Evolutionary conservation across 768 basidiomycete genomes (phyloP).

Genomic region (Kwoniella shandongensis): DNA sequence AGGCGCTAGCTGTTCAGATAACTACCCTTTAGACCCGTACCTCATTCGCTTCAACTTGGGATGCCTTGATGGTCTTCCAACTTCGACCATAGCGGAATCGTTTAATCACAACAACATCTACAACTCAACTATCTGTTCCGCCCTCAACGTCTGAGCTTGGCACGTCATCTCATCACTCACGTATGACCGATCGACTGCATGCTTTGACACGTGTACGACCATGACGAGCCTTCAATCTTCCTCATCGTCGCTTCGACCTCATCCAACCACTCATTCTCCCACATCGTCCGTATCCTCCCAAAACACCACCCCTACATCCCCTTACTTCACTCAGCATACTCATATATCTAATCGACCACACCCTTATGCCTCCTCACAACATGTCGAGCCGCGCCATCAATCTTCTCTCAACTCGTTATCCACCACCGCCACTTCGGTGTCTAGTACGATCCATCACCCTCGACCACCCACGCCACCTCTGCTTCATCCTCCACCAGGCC

Average conservation of each 20-base stretch:
- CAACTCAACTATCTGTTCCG: no score
- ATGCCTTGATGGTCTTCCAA: no score
- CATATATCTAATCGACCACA: conserved; percentile 9
- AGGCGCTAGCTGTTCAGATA: no score
- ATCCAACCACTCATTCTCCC: conserved; percentile 28
- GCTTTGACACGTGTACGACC: no score
- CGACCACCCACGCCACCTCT: conserved; percentile 42
- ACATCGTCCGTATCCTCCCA: conserved; percentile 41
- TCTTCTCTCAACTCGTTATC: conserved; percentile 19
- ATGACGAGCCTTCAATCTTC: not conserved
- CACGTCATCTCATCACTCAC: no score
- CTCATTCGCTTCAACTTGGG: no score
- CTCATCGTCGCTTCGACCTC: conserved; percentile 17
- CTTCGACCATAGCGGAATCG: no score
- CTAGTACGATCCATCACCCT: conserved; percentile 27
- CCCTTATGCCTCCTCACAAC: conserved; percentile 7
- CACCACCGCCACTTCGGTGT: conserved; percentile 21
- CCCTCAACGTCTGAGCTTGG: no score
- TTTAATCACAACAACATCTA: no score
- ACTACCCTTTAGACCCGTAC: no score
- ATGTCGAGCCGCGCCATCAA: conserved; percentile 20
- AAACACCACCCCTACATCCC: conserved; percentile 46
- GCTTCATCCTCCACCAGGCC: conserved; percentile 28
- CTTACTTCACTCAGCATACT: conserved; percentile 32
- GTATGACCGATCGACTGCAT: no score